These are phyloP conservation scores for Entrophospora sp. DNA, from an alignment of 192 early-diverging fungal genomes.

Conservation along the genomic window DNA sequence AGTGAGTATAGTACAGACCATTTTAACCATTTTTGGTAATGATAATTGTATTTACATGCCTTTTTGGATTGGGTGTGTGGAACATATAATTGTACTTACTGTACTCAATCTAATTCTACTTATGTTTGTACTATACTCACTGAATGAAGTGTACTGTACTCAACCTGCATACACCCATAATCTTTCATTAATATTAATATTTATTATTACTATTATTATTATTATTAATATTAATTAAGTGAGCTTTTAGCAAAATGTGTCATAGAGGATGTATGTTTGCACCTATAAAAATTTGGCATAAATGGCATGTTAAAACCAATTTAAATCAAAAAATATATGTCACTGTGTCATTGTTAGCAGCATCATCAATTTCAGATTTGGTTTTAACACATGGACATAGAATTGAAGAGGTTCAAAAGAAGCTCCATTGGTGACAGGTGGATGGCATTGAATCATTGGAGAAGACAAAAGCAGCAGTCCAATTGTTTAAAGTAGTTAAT, in stretches of 20 bases:
- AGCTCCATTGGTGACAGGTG: conserved; percentile 84
- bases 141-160: no score
- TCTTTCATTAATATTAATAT: neutral
- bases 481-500: conserved; percentile 82
- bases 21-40: no score
- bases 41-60: no score
- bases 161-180: no score
- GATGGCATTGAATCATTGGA: conserved; percentile 70
- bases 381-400: conserved; percentile 97
- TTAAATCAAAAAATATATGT: conserved; percentile 97
- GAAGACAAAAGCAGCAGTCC: conserved; percentile 92
- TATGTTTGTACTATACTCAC: no score
- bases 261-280: conserved; percentile 99
- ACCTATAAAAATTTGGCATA: conserved; percentile 98
- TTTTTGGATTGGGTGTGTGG: neutral
- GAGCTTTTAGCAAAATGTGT: conserved; percentile 99
- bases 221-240: conserved; percentile 23
- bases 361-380: conserved; percentile 80
- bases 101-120: no score
- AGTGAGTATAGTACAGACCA: no score
- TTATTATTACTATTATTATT: neutral
- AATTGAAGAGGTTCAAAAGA: conserved; percentile 84
- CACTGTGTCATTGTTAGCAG: conserved; percentile 92
- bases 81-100: no score
- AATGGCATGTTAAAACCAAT: conserved; percentile 99